Evolutionary conservation across 768 basidiomycete genomes (phyloP).

Genomic region (Guyanaporus albipodus): DNA sequence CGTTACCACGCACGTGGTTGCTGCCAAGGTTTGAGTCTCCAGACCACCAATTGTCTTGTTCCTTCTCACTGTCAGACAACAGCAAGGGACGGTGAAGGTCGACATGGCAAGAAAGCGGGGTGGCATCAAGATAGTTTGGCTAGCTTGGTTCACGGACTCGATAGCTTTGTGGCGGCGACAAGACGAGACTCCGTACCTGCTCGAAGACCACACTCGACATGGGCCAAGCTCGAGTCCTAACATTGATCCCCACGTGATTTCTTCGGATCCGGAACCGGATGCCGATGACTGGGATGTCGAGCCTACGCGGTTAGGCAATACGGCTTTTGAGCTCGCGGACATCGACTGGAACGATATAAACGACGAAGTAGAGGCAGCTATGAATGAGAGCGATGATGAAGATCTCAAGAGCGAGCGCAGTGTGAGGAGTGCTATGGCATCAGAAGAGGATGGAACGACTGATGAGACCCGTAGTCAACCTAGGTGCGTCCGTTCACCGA

Average conservation of each 20-base stretch:
- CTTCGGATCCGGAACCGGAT: constrained; percentile 65
- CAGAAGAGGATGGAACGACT: constrained; percentile 48
- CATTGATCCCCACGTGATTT: constrained; percentile 49
- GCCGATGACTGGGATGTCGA: constrained; percentile 65
- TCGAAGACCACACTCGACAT: constrained; percentile 53
- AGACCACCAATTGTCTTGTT: constrained; percentile 1
- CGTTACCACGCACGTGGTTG: constrained; percentile 85
- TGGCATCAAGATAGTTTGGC: constrained; percentile 79
- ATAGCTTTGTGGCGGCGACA: constrained; percentile 84
- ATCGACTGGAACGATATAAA: constrained; percentile 84
- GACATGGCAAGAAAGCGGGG: constrained; percentile 75
- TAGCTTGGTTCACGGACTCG: constrained; percentile 87
- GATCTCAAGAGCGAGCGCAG: constrained; percentile 37
- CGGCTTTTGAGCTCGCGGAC: constrained; percentile 48
- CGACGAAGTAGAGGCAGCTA: constrained; percentile 81
- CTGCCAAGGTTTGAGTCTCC: constrained; percentile 62
- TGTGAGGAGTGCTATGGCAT: constrained; percentile 40
- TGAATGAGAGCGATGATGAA: constrained; percentile 62
- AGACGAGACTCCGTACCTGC: constrained; percentile 73
- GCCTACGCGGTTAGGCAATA: constrained; percentile 30
- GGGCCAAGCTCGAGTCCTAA: constrained; percentile 40
- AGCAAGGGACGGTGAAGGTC: constrained; percentile 92
- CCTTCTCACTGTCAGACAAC: constrained; percentile 4
- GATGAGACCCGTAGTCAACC: constrained; percentile 47
- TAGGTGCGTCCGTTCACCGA: constrained; percentile 34